Percentiles rank a stretch among this genome's conserved stretches.
These are phyloP conservation scores for Dissophora globulifera DNA, from an alignment of 192 early-diverging fungal species.

Conservation along the genomic window DNA sequence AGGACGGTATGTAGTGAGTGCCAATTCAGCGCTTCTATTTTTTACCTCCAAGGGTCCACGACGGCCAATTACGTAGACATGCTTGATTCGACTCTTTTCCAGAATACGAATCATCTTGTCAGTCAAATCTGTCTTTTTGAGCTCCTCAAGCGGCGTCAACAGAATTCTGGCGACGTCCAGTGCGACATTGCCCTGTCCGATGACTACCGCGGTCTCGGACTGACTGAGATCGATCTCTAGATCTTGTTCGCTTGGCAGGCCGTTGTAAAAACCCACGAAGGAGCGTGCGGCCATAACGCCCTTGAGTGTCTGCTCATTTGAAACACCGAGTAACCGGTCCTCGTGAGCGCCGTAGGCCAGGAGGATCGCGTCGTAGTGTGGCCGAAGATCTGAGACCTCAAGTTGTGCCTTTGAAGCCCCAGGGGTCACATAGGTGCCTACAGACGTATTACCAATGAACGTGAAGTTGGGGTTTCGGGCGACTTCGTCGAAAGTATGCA, in stretches of 20 bases:
- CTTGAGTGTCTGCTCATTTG: slow-evolving; percentile 66
- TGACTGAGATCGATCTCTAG: slow-evolving; percentile 69
- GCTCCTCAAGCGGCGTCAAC: slow-evolving; percentile 72
- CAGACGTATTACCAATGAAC: slow-evolving; percentile 83
- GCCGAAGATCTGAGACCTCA: slow-evolving; percentile 61
- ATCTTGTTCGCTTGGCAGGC: slow-evolving; percentile 73
- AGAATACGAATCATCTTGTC: slow-evolving; percentile 74
- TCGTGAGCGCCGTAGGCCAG: slow-evolving; percentile 87
- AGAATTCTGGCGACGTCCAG: slow-evolving; percentile 92
- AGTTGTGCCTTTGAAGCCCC: slow-evolving; percentile 45
- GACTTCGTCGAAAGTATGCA: slow-evolving; percentile 86
- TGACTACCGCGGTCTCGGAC: slow-evolving; percentile 80
- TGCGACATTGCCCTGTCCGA: slow-evolving; percentile 97
- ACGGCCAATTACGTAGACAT: slow-evolving; percentile 88
- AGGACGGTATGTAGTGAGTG: too few relatives aligned
- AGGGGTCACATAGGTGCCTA: slow-evolving; percentile 60
- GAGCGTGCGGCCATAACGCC: slow-evolving; percentile 81
- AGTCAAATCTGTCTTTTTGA: slow-evolving; percentile 89
- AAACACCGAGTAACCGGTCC: slow-evolving; percentile 76
- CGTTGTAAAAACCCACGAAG: slow-evolving; percentile 98
- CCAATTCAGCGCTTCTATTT: neutral
- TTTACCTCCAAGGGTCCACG: slow-evolving; percentile 93
- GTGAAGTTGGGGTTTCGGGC: slow-evolving; percentile 72
- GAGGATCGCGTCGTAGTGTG: slow-evolving; percentile 79
- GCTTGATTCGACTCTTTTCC: slow-evolving; percentile 73